These are phyloP conservation scores for Paecilomyces sp. DNA, from an alignment of 2,329 filamentous ascomycete genomes.

Conservation along the genomic window DNA sequence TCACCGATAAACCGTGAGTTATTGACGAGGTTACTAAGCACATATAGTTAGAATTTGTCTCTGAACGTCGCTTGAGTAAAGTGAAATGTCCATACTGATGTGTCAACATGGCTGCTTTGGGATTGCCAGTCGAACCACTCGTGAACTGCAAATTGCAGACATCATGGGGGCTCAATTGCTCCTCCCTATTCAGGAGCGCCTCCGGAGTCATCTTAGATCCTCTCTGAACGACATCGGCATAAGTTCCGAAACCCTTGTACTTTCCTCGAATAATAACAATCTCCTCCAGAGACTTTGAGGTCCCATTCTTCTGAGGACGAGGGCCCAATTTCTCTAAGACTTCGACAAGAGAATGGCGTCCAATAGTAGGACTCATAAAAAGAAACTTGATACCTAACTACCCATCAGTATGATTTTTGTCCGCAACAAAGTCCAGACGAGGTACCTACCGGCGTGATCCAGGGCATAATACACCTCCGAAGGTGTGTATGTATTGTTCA, in stretches of 20 bases:
- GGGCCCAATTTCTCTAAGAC: constrained; percentile 50
- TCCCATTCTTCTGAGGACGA: constrained; percentile 9
- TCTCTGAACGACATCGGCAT: constrained; percentile 50
- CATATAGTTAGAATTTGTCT: background rate
- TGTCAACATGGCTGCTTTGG: constrained; percentile 69
- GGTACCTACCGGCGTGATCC: constrained; percentile 55
- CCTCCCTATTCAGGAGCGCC: constrained; percentile 47
- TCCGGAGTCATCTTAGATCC: constrained; percentile 45
- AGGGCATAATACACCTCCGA: constrained; percentile 66
- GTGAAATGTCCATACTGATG: constrained; percentile 45
- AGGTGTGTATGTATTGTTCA: constrained; percentile 77
- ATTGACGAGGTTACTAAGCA: constrained; percentile 37
- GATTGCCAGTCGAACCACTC: constrained; percentile 64
- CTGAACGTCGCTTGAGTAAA: background rate
- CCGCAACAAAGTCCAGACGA: background rate
- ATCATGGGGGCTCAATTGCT: constrained; percentile 55
- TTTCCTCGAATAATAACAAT: constrained; percentile 57
- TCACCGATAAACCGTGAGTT: constrained; percentile 61
- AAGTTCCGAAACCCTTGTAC: constrained; percentile 51
- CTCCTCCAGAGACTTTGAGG: constrained; percentile 35
- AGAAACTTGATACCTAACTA: constrained; percentile 42
- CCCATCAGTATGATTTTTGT: background rate
- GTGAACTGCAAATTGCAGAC: constrained; percentile 71
- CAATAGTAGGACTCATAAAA: constrained; percentile 65
- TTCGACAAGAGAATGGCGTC: constrained; percentile 55